These are phyloP conservation scores for Blastobotrys niveus DNA, from an alignment of 1,139 yeast species.

Conservation along the genomic window DNA sequence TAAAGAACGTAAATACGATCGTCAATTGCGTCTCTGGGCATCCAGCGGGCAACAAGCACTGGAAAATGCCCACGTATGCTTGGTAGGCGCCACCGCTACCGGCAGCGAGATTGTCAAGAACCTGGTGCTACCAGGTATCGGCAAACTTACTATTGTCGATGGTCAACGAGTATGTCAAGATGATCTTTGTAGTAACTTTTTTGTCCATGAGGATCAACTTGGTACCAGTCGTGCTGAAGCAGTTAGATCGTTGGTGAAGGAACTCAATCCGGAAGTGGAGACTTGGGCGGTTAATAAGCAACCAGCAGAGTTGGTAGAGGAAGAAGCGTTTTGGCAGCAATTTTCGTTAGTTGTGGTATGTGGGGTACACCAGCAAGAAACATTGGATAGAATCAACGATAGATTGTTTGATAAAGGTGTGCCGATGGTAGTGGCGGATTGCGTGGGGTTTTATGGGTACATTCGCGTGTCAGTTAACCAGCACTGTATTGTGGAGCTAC, in stretches of 20 bases:
- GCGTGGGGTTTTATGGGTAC: slow-evolving; percentile 66
- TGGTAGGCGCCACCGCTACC: slow-evolving; percentile 54
- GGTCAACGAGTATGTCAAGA: slow-evolving; percentile 37
- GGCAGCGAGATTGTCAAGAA: slow-evolving; percentile 74
- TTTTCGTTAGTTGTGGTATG: slow-evolving; percentile 52
- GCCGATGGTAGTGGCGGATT: slow-evolving; percentile 50
- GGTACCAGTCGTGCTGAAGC: slow-evolving; percentile 42
- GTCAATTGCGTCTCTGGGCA: slow-evolving; percentile 90
- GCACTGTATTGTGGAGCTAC: slow-evolving; percentile 68
- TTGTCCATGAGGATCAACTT: slow-evolving; percentile 45
- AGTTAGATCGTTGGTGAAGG: slow-evolving; percentile 42
- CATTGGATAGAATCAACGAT: slow-evolving; percentile 34
- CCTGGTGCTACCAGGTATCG: slow-evolving; percentile 74
- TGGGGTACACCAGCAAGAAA: slow-evolving; percentile 24
- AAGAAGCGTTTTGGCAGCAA: slow-evolving; percentile 40
- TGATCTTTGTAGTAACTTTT: slow-evolving; percentile 58
- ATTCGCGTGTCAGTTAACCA: slow-evolving; percentile 50
- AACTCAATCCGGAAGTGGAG: slow-evolving; percentile 55
- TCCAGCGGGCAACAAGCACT: slow-evolving; percentile 63
- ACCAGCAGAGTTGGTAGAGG: slow-evolving; percentile 22
- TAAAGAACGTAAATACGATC: slow-evolving; percentile 50
- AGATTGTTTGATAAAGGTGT: slow-evolving; percentile 43
- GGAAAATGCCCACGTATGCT: slow-evolving; percentile 53
- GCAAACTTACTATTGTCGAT: slow-evolving; percentile 59
- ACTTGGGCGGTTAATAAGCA: slow-evolving; percentile 36